Evolutionary conservation across 305 asterid species (phyloP).

Genomic region (Fraxinus albicans): DNA sequence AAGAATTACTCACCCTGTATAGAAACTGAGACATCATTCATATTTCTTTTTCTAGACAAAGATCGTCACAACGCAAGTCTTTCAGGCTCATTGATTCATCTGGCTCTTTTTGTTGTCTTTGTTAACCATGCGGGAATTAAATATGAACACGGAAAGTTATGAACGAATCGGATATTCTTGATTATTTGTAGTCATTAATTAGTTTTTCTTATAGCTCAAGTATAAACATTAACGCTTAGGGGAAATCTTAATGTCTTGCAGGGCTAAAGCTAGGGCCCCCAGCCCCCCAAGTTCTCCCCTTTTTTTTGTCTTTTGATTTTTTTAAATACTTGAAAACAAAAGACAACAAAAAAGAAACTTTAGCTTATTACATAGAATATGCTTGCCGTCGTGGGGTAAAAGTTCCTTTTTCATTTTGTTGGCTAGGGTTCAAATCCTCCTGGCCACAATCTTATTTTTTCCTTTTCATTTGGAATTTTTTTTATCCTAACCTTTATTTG

Average conservation of each 20-base stretch:
- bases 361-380: not conserved
- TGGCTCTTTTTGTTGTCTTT: constrained; percentile 13
- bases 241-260: not conserved
- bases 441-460: not conserved
- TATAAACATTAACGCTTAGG: not conserved
- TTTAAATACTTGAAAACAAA: not conserved
- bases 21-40: not conserved
- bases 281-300: not conserved
- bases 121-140: not conserved
- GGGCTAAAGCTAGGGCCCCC: not conserved
- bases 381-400: not conserved
- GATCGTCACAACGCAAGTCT: not conserved
- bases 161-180: not conserved
- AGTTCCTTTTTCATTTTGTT: not conserved
- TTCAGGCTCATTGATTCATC: constrained; percentile 14
- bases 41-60: constrained; percentile 1
- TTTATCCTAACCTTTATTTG: not conserved
- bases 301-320: not conserved
- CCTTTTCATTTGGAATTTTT: not conserved
- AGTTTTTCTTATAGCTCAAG: not conserved
- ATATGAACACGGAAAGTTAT: not conserved
- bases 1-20: not conserved
- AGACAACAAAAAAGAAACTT: not conserved
- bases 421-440: not conserved
- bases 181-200: not conserved